Evolutionary conservation across 352 stramenopile genomes (phyloP).

Genomic region (Phytophthora ramorum): DNA sequence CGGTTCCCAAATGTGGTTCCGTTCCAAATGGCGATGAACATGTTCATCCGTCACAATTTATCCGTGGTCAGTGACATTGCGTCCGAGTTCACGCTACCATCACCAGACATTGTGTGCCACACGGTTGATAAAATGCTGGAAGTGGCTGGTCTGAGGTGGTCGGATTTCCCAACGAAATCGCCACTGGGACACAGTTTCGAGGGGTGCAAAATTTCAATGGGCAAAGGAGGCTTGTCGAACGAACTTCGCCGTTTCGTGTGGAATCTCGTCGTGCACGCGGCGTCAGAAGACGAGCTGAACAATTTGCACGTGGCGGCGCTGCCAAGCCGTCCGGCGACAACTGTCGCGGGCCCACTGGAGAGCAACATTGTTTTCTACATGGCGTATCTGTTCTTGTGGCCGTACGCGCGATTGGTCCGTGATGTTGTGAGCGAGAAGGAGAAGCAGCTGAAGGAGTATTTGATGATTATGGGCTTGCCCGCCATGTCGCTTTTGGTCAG

Average conservation of each 20-base stretch:
- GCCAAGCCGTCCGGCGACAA: slow-evolving; percentile 51
- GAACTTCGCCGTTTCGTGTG: slow-evolving; percentile 43
- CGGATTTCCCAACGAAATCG: slow-evolving; percentile 46
- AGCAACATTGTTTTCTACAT: slow-evolving; percentile 77
- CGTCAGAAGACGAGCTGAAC: slow-evolving; percentile 45
- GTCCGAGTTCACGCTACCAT: slow-evolving; percentile 2
- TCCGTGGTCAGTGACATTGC: neutral
- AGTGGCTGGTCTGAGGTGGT: slow-evolving; percentile 46
- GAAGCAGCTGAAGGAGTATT: slow-evolving; percentile 87
- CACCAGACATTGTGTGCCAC: slow-evolving; percentile 38
- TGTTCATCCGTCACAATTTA: slow-evolving; percentile 43
- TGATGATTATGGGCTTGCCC: slow-evolving; percentile 90
- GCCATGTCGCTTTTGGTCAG: slow-evolving; percentile 76
- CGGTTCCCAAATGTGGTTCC: slow-evolving; percentile 58
- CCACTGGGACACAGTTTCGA: slow-evolving; percentile 34
- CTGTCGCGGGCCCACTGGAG: slow-evolving; percentile 54
- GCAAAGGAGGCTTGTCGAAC: slow-evolving; percentile 28
- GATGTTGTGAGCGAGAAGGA: slow-evolving; percentile 92
- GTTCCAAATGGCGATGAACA: slow-evolving; percentile 65
- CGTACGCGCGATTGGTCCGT: slow-evolving; percentile 85
- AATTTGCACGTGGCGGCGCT: slow-evolving; percentile 51
- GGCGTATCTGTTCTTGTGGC: slow-evolving; percentile 87
- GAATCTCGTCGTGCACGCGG: slow-evolving; percentile 37
- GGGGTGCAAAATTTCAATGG: slow-evolving; percentile 42
- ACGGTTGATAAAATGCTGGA: slow-evolving; percentile 60